These are phyloP conservation scores for Backusella liffmaniae DNA, from an alignment of 192 early-diverging fungal species.

Conservation along the genomic window DNA sequence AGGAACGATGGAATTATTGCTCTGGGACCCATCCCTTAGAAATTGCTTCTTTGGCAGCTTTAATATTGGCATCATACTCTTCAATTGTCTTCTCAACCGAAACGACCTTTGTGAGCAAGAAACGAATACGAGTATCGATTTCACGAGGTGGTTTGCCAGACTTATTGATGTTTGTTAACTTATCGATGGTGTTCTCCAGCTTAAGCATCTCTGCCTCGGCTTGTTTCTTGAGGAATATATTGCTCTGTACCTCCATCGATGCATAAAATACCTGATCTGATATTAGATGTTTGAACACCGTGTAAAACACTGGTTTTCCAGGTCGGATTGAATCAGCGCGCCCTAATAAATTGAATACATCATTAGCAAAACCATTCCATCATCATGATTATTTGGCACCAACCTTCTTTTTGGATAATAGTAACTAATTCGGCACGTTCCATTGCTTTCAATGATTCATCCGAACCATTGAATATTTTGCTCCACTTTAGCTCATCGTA, in stretches of 20 bases:
- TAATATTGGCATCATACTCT: slow-evolving; percentile 24
- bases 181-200: slow-evolving; percentile 60
- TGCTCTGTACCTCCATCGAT: slow-evolving; percentile 75
- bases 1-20: neutral
- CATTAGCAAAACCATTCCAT: neutral
- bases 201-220: slow-evolving; percentile 61
- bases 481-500: slow-evolving; percentile 84
- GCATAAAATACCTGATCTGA: slow-evolving; percentile 70
- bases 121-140: slow-evolving; percentile 36
- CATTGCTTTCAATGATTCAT: slow-evolving; percentile 77
- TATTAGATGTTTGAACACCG: slow-evolving; percentile 75
- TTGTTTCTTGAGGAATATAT: slow-evolving; percentile 54
- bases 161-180: slow-evolving; percentile 51
- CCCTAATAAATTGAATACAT: slow-evolving; percentile 42
- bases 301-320: slow-evolving; percentile 79
- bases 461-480: slow-evolving; percentile 83
- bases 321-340: slow-evolving; percentile 76
- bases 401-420: slow-evolving; percentile 72
- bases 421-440: slow-evolving; percentile 89
- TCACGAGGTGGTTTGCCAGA: slow-evolving; percentile 54
- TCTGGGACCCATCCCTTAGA: slow-evolving; percentile 16
- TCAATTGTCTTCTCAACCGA: slow-evolving; percentile 23
- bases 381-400: neutral
- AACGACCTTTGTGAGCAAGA: slow-evolving; percentile 21
- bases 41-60: slow-evolving; percentile 23